phyloP scores from a whole-genome alignment of 257 asterid genomes.

The Capsicum baccatum region DNA sequence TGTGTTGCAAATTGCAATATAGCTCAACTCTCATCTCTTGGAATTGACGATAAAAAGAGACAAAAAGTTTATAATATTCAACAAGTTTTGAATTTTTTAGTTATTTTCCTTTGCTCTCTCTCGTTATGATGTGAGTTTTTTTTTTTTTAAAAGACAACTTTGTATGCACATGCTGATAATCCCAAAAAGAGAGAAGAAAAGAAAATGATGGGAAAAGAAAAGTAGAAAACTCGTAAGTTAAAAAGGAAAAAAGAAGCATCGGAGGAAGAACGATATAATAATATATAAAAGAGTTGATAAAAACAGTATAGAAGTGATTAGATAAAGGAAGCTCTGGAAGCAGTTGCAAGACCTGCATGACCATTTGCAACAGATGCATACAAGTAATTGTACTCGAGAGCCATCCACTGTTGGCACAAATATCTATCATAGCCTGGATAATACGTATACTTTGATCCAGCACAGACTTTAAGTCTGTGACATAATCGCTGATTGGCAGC shows the following conservation, averaged over 20 bases:
- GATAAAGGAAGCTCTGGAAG: slow-evolving; percentile 11
- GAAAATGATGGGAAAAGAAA: neutral
- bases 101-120: neutral
- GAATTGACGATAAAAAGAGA: neutral
- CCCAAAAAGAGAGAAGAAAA: neutral
- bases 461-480: slow-evolving; percentile 91
- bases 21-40: neutral
- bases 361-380: slow-evolving; percentile 96
- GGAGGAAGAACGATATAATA: neutral
- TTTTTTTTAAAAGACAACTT: neutral
- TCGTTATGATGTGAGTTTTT: neutral
- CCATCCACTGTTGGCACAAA: slow-evolving; percentile 99
- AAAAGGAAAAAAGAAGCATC: neutral
- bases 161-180: neutral
- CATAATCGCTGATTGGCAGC: slow-evolving; percentile 85
- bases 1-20: neutral
- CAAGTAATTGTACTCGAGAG: slow-evolving; percentile 85
- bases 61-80: neutral
- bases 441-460: slow-evolving; percentile 96
- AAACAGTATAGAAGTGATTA: neutral
- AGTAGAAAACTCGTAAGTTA: neutral
- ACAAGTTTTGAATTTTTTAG: neutral
- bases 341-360: slow-evolving; percentile 83
- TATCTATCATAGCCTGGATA: slow-evolving; percentile 98
- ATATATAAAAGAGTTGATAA: slow-evolving; percentile 21